Evolutionary conservation across 352 stramenopile species (phyloP).

Genomic region (Globisporangium megalacanthum): DNA sequence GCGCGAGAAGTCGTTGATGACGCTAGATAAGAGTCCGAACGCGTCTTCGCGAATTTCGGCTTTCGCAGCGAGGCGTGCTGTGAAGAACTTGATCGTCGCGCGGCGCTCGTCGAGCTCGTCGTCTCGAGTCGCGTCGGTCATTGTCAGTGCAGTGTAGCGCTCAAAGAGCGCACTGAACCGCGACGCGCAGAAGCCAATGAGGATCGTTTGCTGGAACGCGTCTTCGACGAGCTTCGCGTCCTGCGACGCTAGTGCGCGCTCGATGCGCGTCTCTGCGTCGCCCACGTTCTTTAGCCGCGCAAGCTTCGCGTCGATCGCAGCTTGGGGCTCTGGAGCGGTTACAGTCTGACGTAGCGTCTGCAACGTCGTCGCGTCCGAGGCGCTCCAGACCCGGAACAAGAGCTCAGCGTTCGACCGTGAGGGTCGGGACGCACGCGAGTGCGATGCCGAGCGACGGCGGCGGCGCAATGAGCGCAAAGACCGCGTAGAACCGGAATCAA

Average conservation of each 20-base stretch:
- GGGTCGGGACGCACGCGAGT: conserved; percentile 85
- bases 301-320: conserved; percentile 35
- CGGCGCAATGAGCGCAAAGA: conserved; percentile 90
- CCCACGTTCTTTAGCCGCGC: conserved; percentile 37
- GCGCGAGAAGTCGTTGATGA: conserved; percentile 48
- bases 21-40: conserved; percentile 36
- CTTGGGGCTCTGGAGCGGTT: conserved; percentile 19
- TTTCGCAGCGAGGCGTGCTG: conserved; percentile 35
- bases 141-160: conserved; percentile 24
- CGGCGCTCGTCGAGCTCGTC: conserved; percentile 34
- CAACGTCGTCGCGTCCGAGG: conserved; percentile 20
- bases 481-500: conserved; percentile 91
- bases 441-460: conserved; percentile 86
- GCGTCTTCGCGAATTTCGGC: conserved; percentile 58
- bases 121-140: conserved; percentile 4
- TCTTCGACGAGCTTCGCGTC: conserved; percentile 41
- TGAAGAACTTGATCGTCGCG: conserved; percentile 52
- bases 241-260: conserved; percentile 22
- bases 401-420: conserved; percentile 21
- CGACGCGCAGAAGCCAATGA: conserved; percentile 45
- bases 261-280: conserved; percentile 30
- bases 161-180: conserved; percentile 48
- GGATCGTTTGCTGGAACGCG: conserved; percentile 46
- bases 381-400: conserved; percentile 43
- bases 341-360: conserved; percentile 13